Evolutionary conservation across 805 yeast genomes (phyloP).

Genomic region (Starmerella bombi): DNA sequence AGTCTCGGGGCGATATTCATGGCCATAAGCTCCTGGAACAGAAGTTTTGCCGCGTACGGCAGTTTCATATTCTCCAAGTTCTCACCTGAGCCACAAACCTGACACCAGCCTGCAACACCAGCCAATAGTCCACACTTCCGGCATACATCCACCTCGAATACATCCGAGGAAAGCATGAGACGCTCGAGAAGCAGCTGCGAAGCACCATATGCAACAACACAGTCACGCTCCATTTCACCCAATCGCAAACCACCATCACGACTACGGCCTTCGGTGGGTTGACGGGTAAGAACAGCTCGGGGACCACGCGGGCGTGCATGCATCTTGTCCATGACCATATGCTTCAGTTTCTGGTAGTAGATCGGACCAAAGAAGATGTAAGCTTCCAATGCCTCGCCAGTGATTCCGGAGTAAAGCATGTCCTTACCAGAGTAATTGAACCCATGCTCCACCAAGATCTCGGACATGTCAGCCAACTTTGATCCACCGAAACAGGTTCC

Average conservation of each 20-base stretch:
- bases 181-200: conserved; percentile 87
- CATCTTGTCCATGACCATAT: conserved; percentile 98
- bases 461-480: conserved; percentile 88
- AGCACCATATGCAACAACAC: conserved; percentile 98
- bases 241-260: conserved; percentile 97
- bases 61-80: conserved; percentile 83
- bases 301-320: conserved; percentile 99
- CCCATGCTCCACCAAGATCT: conserved; percentile 78
- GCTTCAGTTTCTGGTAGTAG: conserved; percentile 94
- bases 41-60: conserved; percentile 95
- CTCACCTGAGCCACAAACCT: conserved; percentile 85
- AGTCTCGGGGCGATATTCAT: conserved; percentile 98
- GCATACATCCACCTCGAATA: conserved; percentile 94
- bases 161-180: conserved; percentile 92
- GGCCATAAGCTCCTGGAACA: conserved; percentile 94
- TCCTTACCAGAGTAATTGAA: conserved; percentile 93
- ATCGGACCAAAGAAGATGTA: conserved; percentile 98
- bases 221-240: conserved; percentile 99
- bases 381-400: conserved; percentile 95
- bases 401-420: conserved; percentile 92
- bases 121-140: conserved; percentile 82
- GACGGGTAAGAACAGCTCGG: conserved; percentile 92
- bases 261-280: conserved; percentile 97
- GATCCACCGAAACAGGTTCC: conserved; percentile 99
- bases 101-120: conserved; percentile 95